Conservation (phyloP, 106 monocot genomes). For the Dioscorea alata region DNA sequence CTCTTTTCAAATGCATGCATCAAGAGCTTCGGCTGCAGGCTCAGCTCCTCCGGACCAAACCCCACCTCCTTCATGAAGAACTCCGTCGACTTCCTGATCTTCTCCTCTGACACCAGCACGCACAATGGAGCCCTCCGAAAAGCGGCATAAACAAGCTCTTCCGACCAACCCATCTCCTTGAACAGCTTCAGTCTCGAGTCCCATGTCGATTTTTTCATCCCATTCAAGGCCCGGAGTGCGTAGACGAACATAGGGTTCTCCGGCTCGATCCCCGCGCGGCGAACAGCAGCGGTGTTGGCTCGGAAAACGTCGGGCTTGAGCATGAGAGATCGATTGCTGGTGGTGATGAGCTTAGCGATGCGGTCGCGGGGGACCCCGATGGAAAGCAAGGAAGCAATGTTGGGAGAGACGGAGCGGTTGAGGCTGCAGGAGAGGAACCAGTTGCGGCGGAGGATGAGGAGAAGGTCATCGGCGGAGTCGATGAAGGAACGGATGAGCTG, state of each 20-base stretch:
- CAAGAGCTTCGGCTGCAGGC: constrained; percentile 7
- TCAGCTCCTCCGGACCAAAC: not conserved
- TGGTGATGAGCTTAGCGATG: constrained; percentile 6
- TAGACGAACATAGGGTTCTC: not conserved
- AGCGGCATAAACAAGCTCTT: not conserved
- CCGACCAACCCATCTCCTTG: not conserved
- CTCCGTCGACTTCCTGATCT: not conserved
- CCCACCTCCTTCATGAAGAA: constrained; percentile 5
- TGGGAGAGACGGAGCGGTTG: not conserved
- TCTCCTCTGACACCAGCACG: constrained; percentile 5
- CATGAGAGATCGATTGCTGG: not conserved
- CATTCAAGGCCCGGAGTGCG: not conserved
- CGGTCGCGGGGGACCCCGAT: constrained; percentile 1
- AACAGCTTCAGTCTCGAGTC: not conserved
- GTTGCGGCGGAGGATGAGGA: not conserved
- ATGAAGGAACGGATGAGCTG: not conserved
- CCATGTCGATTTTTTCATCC: constrained; percentile 1
- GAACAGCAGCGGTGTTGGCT: not conserved
- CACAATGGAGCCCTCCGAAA: constrained; percentile 1
- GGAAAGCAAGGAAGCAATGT: not conserved
- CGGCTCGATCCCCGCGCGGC: not conserved
- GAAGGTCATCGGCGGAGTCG: not conserved
- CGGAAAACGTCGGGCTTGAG: not conserved
- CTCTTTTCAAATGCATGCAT: constrained; percentile 7
- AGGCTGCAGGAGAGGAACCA: not conserved